phyloP scores from a whole-genome alignment of 2,329 filamentous ascomycete genomes.

The Cryphonectria carpinicola region DNA sequence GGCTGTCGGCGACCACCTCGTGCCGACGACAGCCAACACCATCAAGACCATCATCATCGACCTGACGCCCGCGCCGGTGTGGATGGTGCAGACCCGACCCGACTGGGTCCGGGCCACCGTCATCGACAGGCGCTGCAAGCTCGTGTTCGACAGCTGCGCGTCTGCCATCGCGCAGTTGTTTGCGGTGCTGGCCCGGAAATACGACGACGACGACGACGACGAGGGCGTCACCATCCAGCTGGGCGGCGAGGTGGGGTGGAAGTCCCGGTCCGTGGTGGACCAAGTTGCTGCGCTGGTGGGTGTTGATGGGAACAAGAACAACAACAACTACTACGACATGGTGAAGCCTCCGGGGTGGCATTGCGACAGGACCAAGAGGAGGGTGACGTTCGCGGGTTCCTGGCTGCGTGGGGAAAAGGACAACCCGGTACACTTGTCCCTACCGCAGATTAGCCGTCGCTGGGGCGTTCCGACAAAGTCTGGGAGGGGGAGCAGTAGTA shows the following conservation, averaged over 20 bases:
- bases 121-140: slow-evolving; percentile 6
- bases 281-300: not conserved
- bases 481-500: not conserved
- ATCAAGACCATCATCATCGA: slow-evolving; percentile 6
- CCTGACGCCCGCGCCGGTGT: slow-evolving; percentile 7
- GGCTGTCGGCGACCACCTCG: not conserved
- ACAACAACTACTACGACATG: too few species aligned
- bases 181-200: not conserved
- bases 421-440: not conserved
- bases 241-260: not conserved
- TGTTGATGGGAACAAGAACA: not conserved
- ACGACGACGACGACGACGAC: not conserved
- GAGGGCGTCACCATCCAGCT: not conserved
- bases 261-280: not conserved
- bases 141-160: not conserved
- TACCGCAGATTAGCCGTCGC: not conserved
- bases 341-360: not conserved
- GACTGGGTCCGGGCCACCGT: slow-evolving; percentile 12
- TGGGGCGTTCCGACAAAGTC: not conserved
- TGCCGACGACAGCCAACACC: not conserved
- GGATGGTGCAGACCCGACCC: not conserved
- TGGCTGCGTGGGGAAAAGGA: slow-evolving; percentile 5
- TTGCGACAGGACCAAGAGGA: not conserved
- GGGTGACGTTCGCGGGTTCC: not conserved
- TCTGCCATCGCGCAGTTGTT: not conserved